phyloP scores from a whole-genome alignment of 805 yeast species.

The Wickerhamomyces queroliae region DNA sequence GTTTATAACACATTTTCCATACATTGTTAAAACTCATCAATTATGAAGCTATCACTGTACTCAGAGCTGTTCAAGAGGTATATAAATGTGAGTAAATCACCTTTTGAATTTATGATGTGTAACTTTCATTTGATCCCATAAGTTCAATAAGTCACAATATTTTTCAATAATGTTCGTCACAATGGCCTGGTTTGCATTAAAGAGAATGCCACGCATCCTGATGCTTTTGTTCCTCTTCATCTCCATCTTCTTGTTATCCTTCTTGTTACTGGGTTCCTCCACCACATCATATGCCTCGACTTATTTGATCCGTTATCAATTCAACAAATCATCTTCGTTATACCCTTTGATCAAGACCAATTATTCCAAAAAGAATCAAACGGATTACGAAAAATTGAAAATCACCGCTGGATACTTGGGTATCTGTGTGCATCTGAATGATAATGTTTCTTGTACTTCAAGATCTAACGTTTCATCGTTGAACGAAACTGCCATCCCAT shows the following conservation, averaged over 20 bases:
- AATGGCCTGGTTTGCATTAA: constrained; percentile 22
- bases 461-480: constrained; percentile 23
- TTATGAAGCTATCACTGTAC: not conserved
- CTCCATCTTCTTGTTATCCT: constrained; percentile 43
- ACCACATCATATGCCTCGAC: constrained; percentile 39
- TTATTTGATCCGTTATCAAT: constrained; percentile 42
- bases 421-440: constrained; percentile 40
- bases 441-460: constrained; percentile 31
- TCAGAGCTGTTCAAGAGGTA: no score
- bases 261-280: constrained; percentile 52
- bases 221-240: constrained; percentile 39
- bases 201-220: constrained; percentile 37
- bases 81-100: no score
- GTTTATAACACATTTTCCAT: not conserved
- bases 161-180: constrained; percentile 5
- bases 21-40: not conserved
- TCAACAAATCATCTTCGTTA: constrained; percentile 40
- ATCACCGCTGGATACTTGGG: constrained; percentile 53
- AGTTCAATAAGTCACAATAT: no score
- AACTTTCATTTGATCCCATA: no score
- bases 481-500: constrained; percentile 26
- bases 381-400: constrained; percentile 33
- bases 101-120: no score
- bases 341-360: constrained; percentile 34
- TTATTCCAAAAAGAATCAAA: constrained; percentile 25